phyloP scores from a whole-genome alignment of 257 asterid genomes.

The Gynochthodes officinalis region DNA sequence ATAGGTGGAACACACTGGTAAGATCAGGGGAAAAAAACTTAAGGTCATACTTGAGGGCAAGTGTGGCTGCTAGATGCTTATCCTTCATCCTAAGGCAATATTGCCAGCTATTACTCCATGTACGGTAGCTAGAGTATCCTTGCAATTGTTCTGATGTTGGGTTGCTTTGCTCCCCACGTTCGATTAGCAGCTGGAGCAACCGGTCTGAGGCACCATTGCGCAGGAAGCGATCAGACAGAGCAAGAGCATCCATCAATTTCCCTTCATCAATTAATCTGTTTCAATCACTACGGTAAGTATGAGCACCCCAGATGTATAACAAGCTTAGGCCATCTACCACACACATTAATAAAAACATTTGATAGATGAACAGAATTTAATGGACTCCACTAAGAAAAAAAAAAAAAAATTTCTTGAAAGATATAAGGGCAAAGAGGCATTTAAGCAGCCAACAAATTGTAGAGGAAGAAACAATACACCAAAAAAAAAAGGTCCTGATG shows the following conservation, averaged over 20 bases:
- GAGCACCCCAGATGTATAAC: neutral
- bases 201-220: conserved; percentile 87
- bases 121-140: conserved; percentile 48
- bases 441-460: conserved; percentile 7
- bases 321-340: neutral
- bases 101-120: conserved; percentile 92
- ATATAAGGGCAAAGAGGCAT: neutral
- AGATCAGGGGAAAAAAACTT: conserved; percentile 13
- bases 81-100: conserved; percentile 89
- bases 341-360: neutral
- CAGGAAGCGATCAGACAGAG: conserved; percentile 92
- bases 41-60: conserved; percentile 75
- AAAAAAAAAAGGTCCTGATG: neutral
- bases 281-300: neutral
- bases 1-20: conserved; percentile 2
- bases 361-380: neutral
- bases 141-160: conserved; percentile 41
- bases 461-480: neutral
- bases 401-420: neutral
- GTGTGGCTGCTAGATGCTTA: conserved; percentile 77
- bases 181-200: conserved; percentile 77
- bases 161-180: conserved; percentile 55
- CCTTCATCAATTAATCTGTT: conserved; percentile 89
- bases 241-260: conserved; percentile 88
- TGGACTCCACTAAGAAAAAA: neutral